A percentile compares a stretch with the other conserved stretches of the same genome.
phyloP scores from a whole-genome alignment of 2,329 filamentous ascomycete species.

The Xylariaceae sp. region DNA sequence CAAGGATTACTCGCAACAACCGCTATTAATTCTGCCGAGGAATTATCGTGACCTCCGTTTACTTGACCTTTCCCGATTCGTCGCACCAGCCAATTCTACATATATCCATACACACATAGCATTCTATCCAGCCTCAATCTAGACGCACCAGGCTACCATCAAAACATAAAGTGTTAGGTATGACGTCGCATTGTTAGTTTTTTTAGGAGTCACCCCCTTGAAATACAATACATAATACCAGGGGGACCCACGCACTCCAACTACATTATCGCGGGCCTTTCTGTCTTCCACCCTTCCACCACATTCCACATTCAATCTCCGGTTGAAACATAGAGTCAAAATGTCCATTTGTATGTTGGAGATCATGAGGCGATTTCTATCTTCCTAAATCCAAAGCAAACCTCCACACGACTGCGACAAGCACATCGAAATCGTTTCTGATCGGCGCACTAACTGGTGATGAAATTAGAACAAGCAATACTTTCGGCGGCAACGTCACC shows the following conservation, averaged over 20 bases:
- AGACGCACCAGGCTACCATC: background rate
- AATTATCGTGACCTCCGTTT: background rate
- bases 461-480: slow-evolving; percentile 4
- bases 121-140: too few relatives aligned
- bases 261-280: slow-evolving; percentile 10
- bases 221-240: slow-evolving; percentile 6
- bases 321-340: slow-evolving; percentile 5
- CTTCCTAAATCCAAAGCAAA: slow-evolving; percentile 1
- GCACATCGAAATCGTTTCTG: background rate
- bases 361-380: slow-evolving; percentile 3
- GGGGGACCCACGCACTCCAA: slow-evolving; percentile 6
- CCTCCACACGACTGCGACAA: background rate
- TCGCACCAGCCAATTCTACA: too few relatives aligned
- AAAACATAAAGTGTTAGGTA: slow-evolving; percentile 25
- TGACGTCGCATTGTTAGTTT: slow-evolving; percentile 29
- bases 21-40: background rate
- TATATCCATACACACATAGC: too few relatives aligned
- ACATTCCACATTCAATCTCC: background rate
- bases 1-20: background rate
- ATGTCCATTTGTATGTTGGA: background rate
- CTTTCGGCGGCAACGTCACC: slow-evolving; percentile 7
- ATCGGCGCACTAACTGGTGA: slow-evolving; percentile 15
- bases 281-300: slow-evolving; percentile 10
- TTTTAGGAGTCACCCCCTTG: slow-evolving; percentile 17
- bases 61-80: too few relatives aligned